These are phyloP conservation scores for Colletotrichum sidae DNA, from an alignment of 2,329 filamentous ascomycete genomes.

Conservation along the genomic window DNA sequence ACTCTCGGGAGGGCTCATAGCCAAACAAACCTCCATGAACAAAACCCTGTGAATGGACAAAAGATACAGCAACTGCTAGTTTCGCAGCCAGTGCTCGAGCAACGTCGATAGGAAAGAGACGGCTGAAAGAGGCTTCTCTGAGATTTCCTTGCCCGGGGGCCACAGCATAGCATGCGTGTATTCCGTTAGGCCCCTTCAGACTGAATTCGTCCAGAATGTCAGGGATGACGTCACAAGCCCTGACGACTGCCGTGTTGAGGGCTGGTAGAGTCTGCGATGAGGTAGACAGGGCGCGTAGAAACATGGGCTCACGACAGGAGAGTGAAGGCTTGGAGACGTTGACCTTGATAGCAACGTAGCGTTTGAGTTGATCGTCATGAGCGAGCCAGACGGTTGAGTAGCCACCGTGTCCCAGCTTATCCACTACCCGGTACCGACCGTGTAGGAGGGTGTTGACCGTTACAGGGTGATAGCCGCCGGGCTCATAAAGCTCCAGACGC, in stretches of 20 bases:
- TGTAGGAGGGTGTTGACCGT: conserved; percentile 16
- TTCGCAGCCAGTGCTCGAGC: conserved; percentile 39
- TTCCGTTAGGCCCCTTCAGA: conserved; percentile 44
- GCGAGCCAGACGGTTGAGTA: conserved; percentile 56
- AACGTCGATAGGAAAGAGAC: conserved; percentile 41
- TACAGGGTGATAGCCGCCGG: background rate
- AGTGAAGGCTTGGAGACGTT: background rate
- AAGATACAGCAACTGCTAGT: conserved; percentile 39
- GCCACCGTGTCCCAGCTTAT: conserved; percentile 53
- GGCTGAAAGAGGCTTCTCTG: conserved; percentile 42
- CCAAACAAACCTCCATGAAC: conserved; percentile 39
- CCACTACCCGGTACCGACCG: conserved; percentile 49
- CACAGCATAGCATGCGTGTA: conserved; percentile 43
- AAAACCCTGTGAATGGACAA: conserved; percentile 42
- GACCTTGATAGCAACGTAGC: conserved; percentile 48
- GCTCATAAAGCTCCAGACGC: background rate
- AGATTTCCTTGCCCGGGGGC: conserved; percentile 43
- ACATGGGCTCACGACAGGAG: background rate
- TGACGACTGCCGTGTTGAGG: background rate
- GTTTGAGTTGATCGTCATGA: conserved; percentile 43
- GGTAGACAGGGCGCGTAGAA: background rate
- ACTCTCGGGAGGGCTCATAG: conserved; percentile 15
- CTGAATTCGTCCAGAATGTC: conserved; percentile 43
- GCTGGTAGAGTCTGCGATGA: background rate
- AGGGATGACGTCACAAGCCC: background rate